Percentiles rank a stretch among this genome's conserved stretches.
phyloP scores from a whole-genome alignment of 2,329 filamentous ascomycete species.

The Colletotrichum sp. region DNA sequence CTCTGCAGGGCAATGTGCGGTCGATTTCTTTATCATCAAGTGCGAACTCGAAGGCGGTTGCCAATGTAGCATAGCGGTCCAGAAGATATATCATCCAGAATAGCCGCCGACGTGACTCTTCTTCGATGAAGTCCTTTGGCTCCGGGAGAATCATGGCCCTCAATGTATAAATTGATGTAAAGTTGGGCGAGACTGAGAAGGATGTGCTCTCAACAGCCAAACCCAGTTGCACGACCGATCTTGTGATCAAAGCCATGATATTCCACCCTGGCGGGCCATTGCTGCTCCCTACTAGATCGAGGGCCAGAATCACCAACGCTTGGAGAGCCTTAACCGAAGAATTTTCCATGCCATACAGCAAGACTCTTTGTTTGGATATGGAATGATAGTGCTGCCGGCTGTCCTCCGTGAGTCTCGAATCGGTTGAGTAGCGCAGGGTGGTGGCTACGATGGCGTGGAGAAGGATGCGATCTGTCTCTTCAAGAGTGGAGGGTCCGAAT shows the following conservation, averaged over 20 bases:
- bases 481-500: constrained; percentile 77
- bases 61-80: constrained; percentile 88
- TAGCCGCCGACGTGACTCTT: constrained; percentile 81
- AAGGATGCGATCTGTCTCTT: constrained; percentile 82
- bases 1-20: constrained; percentile 82
- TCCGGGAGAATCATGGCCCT: constrained; percentile 86
- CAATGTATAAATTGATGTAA: constrained; percentile 87
- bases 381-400: constrained; percentile 78
- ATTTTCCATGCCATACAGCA: constrained; percentile 88
- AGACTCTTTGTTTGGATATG: constrained; percentile 82
- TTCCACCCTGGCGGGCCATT: constrained; percentile 95
- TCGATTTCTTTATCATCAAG: constrained; percentile 91
- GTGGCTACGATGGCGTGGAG: constrained; percentile 90
- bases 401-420: constrained; percentile 75
- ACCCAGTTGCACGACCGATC: constrained; percentile 87
- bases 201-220: constrained; percentile 84
- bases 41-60: constrained; percentile 91
- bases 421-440: constrained; percentile 82
- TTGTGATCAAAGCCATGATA: constrained; percentile 84
- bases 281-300: constrained; percentile 84
- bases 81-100: constrained; percentile 96
- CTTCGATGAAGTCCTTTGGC: constrained; percentile 84
- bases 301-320: constrained; percentile 83
- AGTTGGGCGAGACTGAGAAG: constrained; percentile 76
- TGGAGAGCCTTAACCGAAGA: constrained; percentile 88